Evolutionary conservation across 2,329 filamentous ascomycete species (phyloP).

Genomic region (Xylaria sp.): DNA sequence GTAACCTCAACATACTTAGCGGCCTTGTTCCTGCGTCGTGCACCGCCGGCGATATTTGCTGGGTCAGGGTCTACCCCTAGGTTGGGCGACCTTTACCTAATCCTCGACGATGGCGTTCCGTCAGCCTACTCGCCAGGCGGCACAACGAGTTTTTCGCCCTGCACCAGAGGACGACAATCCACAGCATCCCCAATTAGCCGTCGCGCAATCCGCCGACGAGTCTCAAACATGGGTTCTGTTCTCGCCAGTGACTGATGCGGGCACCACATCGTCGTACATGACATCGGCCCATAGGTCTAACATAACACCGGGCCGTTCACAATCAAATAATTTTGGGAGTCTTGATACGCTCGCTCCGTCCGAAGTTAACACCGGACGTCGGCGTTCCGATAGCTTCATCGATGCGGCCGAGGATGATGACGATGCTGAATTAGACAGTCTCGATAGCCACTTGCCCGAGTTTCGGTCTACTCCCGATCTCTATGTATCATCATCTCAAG

Average conservation of each 20-base stretch:
- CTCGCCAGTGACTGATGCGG: slow-evolving; percentile 74
- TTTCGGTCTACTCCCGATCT: slow-evolving; percentile 74
- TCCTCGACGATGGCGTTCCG: slow-evolving; percentile 66
- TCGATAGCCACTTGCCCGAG: slow-evolving; percentile 90
- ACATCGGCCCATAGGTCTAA: slow-evolving; percentile 75
- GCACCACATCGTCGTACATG: slow-evolving; percentile 69
- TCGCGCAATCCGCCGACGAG: slow-evolving; percentile 66
- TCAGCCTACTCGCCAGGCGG: slow-evolving; percentile 65
- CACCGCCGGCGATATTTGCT: slow-evolving; percentile 23
- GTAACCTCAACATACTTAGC: background rate
- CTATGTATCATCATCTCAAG: slow-evolving; percentile 53
- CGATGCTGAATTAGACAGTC: slow-evolving; percentile 86
- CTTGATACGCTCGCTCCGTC: slow-evolving; percentile 76
- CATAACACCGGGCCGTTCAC: slow-evolving; percentile 74
- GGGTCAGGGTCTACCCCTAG: slow-evolving; percentile 23
- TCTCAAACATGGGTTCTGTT: slow-evolving; percentile 98
- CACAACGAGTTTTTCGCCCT: slow-evolving; percentile 60
- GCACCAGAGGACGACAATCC: slow-evolving; percentile 55
- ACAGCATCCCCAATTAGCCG: slow-evolving; percentile 49
- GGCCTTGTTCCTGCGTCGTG: background rate
- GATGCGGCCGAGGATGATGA: slow-evolving; percentile 62
- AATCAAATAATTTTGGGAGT: slow-evolving; percentile 83
- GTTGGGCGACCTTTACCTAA: slow-evolving; percentile 25
- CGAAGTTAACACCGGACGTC: slow-evolving; percentile 59
- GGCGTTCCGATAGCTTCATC: slow-evolving; percentile 54